These are phyloP conservation scores for Cladophialophora bantiana DNA, from an alignment of 2,329 filamentous ascomycete genomes.

Conservation along the genomic window DNA sequence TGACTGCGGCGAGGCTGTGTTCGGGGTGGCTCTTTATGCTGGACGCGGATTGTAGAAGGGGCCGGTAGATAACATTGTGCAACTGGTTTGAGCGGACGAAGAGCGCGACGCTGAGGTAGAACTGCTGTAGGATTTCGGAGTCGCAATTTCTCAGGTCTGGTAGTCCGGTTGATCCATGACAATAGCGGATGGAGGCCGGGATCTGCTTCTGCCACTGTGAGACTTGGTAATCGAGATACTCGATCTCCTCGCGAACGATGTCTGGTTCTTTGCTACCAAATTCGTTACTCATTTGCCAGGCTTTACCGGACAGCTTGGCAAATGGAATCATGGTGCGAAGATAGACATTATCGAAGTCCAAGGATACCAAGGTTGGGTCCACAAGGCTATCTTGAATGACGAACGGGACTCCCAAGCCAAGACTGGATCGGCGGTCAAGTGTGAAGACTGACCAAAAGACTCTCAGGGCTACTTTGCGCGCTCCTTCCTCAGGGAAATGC, in stretches of 20 bases:
- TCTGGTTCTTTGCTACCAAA: slow-evolving; percentile 35
- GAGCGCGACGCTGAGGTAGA: slow-evolving; percentile 22
- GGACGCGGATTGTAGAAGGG: slow-evolving; percentile 19
- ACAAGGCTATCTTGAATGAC: slow-evolving; percentile 23
- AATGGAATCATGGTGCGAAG: slow-evolving; percentile 22
- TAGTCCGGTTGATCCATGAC: slow-evolving; percentile 1
- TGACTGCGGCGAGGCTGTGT: slow-evolving; percentile 7
- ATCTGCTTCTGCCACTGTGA: slow-evolving; percentile 23
- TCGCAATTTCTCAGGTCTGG: background rate
- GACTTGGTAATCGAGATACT: slow-evolving; percentile 26
- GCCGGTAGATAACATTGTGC: slow-evolving; percentile 24
- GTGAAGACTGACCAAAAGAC: slow-evolving; percentile 26
- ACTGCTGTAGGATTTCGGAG: background rate
- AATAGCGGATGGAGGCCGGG: slow-evolving; percentile 14
- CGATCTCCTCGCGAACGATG: slow-evolving; percentile 77
- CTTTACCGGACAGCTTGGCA: slow-evolving; percentile 22
- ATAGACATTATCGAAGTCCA: slow-evolving; percentile 20
- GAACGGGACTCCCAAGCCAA: slow-evolving; percentile 22
- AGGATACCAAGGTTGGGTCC: slow-evolving; percentile 5
- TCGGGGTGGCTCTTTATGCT: slow-evolving; percentile 2
- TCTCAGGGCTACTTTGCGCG: slow-evolving; percentile 16
- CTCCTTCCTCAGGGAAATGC: slow-evolving; percentile 11
- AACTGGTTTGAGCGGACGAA: slow-evolving; percentile 21
- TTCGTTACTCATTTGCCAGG: slow-evolving; percentile 26
- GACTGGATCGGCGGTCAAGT: slow-evolving; percentile 22